A percentile compares a stretch with the other conserved stretches of the same genome.
phyloP scores from a whole-genome alignment of 1,284 basidiomycete species.

The Cutaneotrichosporon daszewskae region DNA sequence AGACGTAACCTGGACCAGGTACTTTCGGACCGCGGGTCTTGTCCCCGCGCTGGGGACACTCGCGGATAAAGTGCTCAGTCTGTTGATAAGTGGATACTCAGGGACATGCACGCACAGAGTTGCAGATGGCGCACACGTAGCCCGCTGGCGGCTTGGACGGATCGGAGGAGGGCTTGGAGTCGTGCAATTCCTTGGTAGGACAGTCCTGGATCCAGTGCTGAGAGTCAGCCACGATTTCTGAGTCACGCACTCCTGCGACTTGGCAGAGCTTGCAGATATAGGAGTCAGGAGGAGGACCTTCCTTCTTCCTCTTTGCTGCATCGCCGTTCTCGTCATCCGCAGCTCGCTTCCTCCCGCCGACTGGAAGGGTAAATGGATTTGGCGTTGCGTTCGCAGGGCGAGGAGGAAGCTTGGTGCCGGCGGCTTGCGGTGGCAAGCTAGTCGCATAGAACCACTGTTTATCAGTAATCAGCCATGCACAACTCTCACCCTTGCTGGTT shows the following conservation, averaged over 20 bases:
- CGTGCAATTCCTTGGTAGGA: slow-evolving; percentile 38
- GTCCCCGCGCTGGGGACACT: slow-evolving; percentile 74
- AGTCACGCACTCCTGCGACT: slow-evolving; percentile 46
- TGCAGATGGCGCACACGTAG: slow-evolving; percentile 45
- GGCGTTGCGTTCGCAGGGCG: slow-evolving; percentile 38
- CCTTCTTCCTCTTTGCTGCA: slow-evolving; percentile 50
- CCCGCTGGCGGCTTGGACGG: slow-evolving; percentile 31
- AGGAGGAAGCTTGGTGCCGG: slow-evolving; percentile 24
- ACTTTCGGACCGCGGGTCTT: slow-evolving; percentile 55
- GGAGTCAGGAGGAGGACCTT: slow-evolving; percentile 59
- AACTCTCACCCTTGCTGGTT: slow-evolving; percentile 75
- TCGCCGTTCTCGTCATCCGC: slow-evolving; percentile 46
- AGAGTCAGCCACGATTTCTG: not conserved
- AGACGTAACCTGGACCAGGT: slow-evolving; percentile 65
- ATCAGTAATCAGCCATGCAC: not conserved
- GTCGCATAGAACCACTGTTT: slow-evolving; percentile 72
- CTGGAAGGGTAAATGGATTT: slow-evolving; percentile 30
- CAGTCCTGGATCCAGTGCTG: slow-evolving; percentile 47
- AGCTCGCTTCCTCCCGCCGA: slow-evolving; percentile 54
- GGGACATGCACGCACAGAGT: slow-evolving; percentile 35
- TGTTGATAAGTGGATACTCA: slow-evolving; percentile 42
- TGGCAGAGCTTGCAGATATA: slow-evolving; percentile 82
- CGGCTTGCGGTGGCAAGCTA: slow-evolving; percentile 53
- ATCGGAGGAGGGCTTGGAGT: slow-evolving; percentile 12
- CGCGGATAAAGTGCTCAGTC: slow-evolving; percentile 75